Evolutionary conservation across 495 filamentous ascomycete genomes (phyloP), one percentile per base, ranked within the genome.

Genomic region (Immersiella caudata): DNA sequence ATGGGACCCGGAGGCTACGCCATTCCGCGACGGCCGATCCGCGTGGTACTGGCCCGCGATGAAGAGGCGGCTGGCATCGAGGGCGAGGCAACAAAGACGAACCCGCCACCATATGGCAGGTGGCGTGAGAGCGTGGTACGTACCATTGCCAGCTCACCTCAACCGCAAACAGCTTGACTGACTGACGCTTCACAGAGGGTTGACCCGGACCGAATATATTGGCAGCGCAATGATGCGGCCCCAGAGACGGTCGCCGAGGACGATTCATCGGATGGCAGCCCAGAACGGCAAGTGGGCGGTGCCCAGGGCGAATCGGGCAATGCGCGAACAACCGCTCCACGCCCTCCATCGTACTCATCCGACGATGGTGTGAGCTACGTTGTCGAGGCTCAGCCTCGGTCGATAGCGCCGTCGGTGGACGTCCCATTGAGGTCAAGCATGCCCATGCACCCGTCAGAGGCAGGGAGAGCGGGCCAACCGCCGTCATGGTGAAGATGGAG

Each of bases 31-130:
- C 74, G 82, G 27, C 90, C 89, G 16, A 91, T 92, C 59, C 83
- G 82, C 35, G 86, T 90, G 5, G 80, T 85, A 14, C 76, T 90
- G 29, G 84, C 84, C 8, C 78, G 82, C n/a, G 88, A 90, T 68
- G 88, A 89, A 70, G 88, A 90, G 59, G 79, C 80, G 25, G 80
- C 81, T 22, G 80, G 85, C 51, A 82, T 84, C 64, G 75, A 84
- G 70, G 82, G 79, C 67, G 79, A 81, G 27, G 75, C 80, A 0
- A 80, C 83, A 49, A 88, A 88, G 74, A 65, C 83, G 33, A 89
- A 91, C 18, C 93, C 93, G 35, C 93, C 93, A 18, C 92, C 92
- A n/a, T 97, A 97, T 77, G 93, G 93, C 1, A 74, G 91, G 11
- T 97, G 92, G 93, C 81, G 91, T 66, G 85, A 87, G 75, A 92